Percentiles rank a stretch among this genome's conserved stretches.
phyloP scores from a whole-genome alignment of 306 rosid species.

The Casuarina glauca region DNA sequence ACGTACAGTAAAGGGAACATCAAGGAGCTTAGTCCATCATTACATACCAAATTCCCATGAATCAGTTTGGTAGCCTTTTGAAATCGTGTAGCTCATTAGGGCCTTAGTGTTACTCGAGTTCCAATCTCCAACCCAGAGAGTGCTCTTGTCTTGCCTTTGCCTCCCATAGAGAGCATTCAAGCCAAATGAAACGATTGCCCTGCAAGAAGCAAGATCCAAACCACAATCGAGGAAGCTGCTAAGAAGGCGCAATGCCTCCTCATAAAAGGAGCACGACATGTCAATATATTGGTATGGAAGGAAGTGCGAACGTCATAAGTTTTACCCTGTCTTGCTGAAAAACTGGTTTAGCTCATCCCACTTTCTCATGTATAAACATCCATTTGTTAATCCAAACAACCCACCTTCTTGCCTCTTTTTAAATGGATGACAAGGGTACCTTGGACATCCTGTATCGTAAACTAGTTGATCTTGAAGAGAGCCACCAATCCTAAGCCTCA shows the following conservation, averaged over 20 bases:
- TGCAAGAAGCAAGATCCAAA: slow-evolving; percentile 38
- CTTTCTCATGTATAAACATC: slow-evolving; percentile 81
- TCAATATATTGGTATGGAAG: no score
- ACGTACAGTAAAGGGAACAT: slow-evolving; percentile 8
- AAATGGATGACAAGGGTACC: slow-evolving; percentile 74
- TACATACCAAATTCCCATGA: slow-evolving; percentile 96
- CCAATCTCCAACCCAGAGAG: slow-evolving; percentile 85
- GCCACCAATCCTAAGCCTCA: slow-evolving; percentile 95
- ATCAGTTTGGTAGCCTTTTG: slow-evolving; percentile 70
- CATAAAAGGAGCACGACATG: no score
- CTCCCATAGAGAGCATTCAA: slow-evolving; percentile 92
- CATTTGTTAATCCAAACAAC: slow-evolving; percentile 85
- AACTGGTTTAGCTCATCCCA: slow-evolving; percentile 93
- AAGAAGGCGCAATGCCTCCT: no score
- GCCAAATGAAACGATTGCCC: slow-evolving; percentile 78
- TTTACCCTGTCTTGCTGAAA: slow-evolving; percentile 75
- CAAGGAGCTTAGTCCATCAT: slow-evolving; percentile 20
- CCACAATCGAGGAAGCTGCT: slow-evolving; percentile 9
- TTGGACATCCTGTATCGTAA: slow-evolving; percentile 65
- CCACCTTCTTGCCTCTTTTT: slow-evolving; percentile 51
- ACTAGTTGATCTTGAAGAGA: slow-evolving; percentile 89
- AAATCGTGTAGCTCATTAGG: slow-evolving; percentile 68
- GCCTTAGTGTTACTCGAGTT: slow-evolving; percentile 61
- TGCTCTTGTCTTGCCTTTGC: slow-evolving; percentile 32
- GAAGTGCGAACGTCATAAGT: slow-evolving; percentile 4